Percentiles rank a stretch among this genome's conserved stretches.
phyloP scores from a whole-genome alignment of 768 basidiomycete species.

The Suillus fuscotomentosus region DNA sequence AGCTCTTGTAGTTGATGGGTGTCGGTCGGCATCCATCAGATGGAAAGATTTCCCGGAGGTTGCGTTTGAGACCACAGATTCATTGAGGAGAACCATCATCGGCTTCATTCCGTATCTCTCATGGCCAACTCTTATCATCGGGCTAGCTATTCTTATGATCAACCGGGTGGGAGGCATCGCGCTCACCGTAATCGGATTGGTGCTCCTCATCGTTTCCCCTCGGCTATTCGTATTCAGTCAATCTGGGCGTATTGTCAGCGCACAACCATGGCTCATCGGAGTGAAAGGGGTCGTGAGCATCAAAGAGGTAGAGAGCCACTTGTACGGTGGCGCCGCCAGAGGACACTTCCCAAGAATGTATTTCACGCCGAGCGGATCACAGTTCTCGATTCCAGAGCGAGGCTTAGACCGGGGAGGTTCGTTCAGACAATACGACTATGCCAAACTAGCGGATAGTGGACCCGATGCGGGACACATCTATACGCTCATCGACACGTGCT shows the following conservation, averaged over 20 bases:
- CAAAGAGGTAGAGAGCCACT: slow-evolving; percentile 6
- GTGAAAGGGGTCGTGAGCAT: slow-evolving; percentile 18
- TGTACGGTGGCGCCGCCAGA: slow-evolving; percentile 15
- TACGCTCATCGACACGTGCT: slow-evolving; percentile 17
- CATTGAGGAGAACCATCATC: slow-evolving; percentile 7
- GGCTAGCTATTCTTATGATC: not conserved
- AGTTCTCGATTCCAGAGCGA: slow-evolving; percentile 7
- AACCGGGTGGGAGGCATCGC: not conserved
- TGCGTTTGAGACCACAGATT: slow-evolving; percentile 10
- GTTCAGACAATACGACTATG: not conserved
- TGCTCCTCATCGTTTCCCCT: slow-evolving; percentile 8
- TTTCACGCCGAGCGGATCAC: slow-evolving; percentile 16
- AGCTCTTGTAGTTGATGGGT: slow-evolving; percentile 19
- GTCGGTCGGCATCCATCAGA: slow-evolving; percentile 16
- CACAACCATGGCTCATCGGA: slow-evolving; percentile 21
- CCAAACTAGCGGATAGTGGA: slow-evolving; percentile 4
- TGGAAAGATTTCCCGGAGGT: slow-evolving; percentile 21
- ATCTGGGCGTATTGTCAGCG: slow-evolving; percentile 14
- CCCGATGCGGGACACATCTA: slow-evolving; percentile 7
- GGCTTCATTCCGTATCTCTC: slow-evolving; percentile 12
- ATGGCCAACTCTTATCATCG: slow-evolving; percentile 10
- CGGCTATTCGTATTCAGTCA: slow-evolving; percentile 12
- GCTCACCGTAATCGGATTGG: not conserved
- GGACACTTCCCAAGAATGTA: slow-evolving; percentile 8
- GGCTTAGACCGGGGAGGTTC: slow-evolving; percentile 12